Base-by-base conservation (phyloP, 257 asterid genomes). In the Penstemon eatonii region DNA sequence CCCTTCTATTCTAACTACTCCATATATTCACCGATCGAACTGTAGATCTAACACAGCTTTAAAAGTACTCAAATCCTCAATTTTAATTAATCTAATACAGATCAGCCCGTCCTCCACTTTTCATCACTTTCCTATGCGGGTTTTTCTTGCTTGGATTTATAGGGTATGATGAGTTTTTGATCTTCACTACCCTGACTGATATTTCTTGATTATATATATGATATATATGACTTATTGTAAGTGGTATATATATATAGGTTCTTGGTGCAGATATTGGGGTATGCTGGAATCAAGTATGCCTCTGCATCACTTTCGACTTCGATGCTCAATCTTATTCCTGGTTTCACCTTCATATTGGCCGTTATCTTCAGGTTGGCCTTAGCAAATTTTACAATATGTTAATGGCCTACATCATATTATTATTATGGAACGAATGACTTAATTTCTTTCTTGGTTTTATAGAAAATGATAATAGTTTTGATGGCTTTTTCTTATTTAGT, bases 341-440 rank as follows among this genome's bases (percentile, higher is more conserved):
- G 93, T 37, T 92, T 90, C 69, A 90, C 97, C 60, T 92, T 90
- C 59, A 58, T 88, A 45, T 93, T 92, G 67, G 98, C 98, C 45
- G 77, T 82, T 44, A 66, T 89, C 41, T 75, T 88, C 74, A 82
- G 96, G 96, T 86, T 25, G 33, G 33, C 2, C 3, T 25, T 25
- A 1, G 2, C 2, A 25, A 25, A 25, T 25, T 25, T 25, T 25
- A 25, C 33, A 25, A 25, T 1, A 25, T 25, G 33, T 1, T 25
- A 25, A 25, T 25, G 33, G 0, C 33, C 33, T 25, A 1, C 33
- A 25, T 25, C 33, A 25, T 25, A 1, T 1, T 25, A 19, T 19
- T 19, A 25, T 25, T 2, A 25, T 1, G 2, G 33, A 25, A 25
- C 33, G 18, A 15, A 15, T 15, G 18, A 0, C 18, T 15, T 15